Evolutionary conservation across 345 rosid species (phyloP).

Genomic region (Zanthoxylum bungeanum): DNA sequence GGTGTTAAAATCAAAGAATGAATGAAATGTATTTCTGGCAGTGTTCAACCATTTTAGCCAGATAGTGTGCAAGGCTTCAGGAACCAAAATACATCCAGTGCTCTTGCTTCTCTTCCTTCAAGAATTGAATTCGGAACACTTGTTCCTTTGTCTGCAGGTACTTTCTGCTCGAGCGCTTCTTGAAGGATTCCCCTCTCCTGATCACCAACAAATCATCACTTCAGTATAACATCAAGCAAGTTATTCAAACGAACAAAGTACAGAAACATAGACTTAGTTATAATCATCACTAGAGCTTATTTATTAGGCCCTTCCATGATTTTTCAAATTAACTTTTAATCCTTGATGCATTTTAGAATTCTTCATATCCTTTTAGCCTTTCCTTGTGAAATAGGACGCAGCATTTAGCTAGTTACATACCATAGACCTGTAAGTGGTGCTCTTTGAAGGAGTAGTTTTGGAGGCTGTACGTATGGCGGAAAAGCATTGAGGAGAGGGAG

Average conservation of each 20-base stretch:
- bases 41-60: constrained; percentile 16
- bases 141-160: constrained; percentile 26
- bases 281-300: background rate
- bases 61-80: constrained; percentile 87
- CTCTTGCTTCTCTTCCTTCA: constrained; percentile 50
- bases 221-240: constrained; percentile 6
- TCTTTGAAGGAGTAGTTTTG: constrained; percentile 40
- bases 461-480: constrained; percentile 45
- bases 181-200: constrained; percentile 60
- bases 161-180: constrained; percentile 46
- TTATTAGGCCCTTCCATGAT: too few species aligned
- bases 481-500: constrained; percentile 98
- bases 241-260: background rate
- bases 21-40: constrained; percentile 13
- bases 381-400: background rate
- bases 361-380: background rate
- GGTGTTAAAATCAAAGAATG: constrained; percentile 14
- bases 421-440: constrained; percentile 52
- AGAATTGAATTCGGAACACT: constrained; percentile 29
- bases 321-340: too few species aligned
- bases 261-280: background rate
- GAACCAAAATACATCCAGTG: constrained; percentile 84
- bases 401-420: constrained; percentile 32
- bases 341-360: background rate
- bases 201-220: background rate